A percentile compares a stretch with the other conserved stretches of the same genome.
phyloP scores from a whole-genome alignment of 148 eudicot genomes.

The Vaccinium myrtillus region DNA sequence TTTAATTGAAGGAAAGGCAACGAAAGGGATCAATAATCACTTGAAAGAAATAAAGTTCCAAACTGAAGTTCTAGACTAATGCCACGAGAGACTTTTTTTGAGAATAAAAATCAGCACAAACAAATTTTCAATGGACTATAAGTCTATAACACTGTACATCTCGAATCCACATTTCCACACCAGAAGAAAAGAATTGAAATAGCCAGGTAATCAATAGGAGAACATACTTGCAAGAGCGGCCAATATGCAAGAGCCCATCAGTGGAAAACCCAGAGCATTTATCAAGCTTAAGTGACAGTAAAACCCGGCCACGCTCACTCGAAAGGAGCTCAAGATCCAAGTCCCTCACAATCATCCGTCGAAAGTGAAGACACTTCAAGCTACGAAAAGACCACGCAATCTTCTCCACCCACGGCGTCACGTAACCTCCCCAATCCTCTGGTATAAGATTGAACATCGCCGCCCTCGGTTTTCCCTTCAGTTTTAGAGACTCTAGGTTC shows the following conservation, averaged over 20 bases:
- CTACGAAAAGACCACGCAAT: constrained; percentile 36
- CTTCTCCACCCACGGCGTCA: constrained; percentile 59
- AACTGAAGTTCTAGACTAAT: not conserved
- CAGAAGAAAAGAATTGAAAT: not conserved
- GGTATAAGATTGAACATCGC: constrained; percentile 94
- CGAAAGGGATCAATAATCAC: not conserved
- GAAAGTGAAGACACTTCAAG: constrained; percentile 64
- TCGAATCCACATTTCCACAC: not conserved
- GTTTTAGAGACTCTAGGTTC: constrained; percentile 60
- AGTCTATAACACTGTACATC: not conserved
- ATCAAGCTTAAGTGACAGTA: constrained; percentile 61
- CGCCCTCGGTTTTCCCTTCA: constrained; percentile 94
- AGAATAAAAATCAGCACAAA: not conserved
- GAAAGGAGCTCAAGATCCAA: constrained; percentile 65
- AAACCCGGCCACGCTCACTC: constrained; percentile 30
- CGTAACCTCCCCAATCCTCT: constrained; percentile 97
- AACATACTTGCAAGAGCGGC: constrained; percentile 57
- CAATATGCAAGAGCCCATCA: constrained; percentile 65
- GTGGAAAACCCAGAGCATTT: constrained; percentile 92
- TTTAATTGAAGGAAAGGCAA: not conserved
- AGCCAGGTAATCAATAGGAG: not conserved
- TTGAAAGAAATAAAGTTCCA: not conserved
- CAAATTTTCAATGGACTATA: not conserved
- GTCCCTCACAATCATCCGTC: constrained; percentile 87
- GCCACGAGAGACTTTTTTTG: no score